These are phyloP conservation scores for Cordyceps fumosorosea DNA, from an alignment of 2,329 filamentous ascomycete genomes.

Conservation along the genomic window DNA sequence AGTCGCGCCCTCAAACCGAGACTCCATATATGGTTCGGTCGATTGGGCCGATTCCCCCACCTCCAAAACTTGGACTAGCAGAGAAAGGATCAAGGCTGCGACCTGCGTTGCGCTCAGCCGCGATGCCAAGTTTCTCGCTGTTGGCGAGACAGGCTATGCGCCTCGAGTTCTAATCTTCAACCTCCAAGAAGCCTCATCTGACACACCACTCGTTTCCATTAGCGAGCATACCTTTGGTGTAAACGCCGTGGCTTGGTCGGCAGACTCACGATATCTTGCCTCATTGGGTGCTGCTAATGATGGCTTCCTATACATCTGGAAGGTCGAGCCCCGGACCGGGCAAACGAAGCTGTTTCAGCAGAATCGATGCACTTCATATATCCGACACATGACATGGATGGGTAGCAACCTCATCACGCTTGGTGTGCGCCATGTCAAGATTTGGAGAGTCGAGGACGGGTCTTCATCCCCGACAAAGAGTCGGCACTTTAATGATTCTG, in stretches of 20 bases:
- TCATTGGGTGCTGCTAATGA: slow-evolving; percentile 86
- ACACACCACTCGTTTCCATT: slow-evolving; percentile 76
- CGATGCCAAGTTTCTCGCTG: slow-evolving; percentile 80
- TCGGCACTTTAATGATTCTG: slow-evolving; percentile 42
- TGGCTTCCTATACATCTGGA: slow-evolving; percentile 90
- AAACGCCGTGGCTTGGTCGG: slow-evolving; percentile 80
- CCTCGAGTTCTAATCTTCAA: slow-evolving; percentile 88
- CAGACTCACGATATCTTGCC: slow-evolving; percentile 78
- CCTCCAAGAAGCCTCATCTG: slow-evolving; percentile 70
- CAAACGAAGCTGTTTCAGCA: slow-evolving; percentile 74
- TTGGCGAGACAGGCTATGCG: slow-evolving; percentile 92
- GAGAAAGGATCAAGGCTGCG: slow-evolving; percentile 89
- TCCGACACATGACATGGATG: slow-evolving; percentile 87
- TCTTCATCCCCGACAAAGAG: slow-evolving; percentile 57
- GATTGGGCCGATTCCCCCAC: slow-evolving; percentile 58
- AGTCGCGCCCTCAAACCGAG: slow-evolving; percentile 39
- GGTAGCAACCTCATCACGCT: slow-evolving; percentile 77
- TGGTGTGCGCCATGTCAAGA: slow-evolving; percentile 85
- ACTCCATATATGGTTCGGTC: slow-evolving; percentile 37
- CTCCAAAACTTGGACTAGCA: slow-evolving; percentile 75
- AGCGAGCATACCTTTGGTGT: slow-evolving; percentile 89
- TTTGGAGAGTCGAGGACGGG: slow-evolving; percentile 78
- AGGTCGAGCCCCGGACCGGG: slow-evolving; percentile 74
- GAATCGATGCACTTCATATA: slow-evolving; percentile 82
- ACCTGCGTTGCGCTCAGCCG: slow-evolving; percentile 85